Evolutionary conservation across 345 rosid genomes (phyloP), one percentile per base, ranked within the genome.

Genomic region (Murraya paniculata): DNA sequence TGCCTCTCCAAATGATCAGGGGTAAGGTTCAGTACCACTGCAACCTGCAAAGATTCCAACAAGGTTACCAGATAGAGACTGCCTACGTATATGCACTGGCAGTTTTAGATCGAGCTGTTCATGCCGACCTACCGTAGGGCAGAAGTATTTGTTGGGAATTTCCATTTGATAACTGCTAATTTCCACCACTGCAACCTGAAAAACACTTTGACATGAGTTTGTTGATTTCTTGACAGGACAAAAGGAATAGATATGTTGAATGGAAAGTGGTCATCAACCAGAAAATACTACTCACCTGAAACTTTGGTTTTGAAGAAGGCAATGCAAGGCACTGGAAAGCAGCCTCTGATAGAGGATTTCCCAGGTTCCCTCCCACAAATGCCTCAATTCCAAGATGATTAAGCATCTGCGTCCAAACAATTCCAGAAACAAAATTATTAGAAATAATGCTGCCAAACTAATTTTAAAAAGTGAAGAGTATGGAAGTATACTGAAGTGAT

Each of bases 81-180:
- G 5, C 64, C 60, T 14, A 73, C 9, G 24, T 9, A 24, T 19
- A 38, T 21, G 53, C 16, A 60, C 48, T 9, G 9, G 11, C 48
- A 41, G 50, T 41, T 41, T 11, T 11, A 36, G 28, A 61, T 11
- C 50, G 1, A 73, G 11, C 25, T 39, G 60, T 28, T 48, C 45
- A 36, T 60, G 41, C 64, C 14, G 36, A 71, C 84, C 79, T 69
- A 82, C 85, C 0, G 79, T 77, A 62, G 85, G 85, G 79, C 80
- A 58, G 68, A 81, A 81, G 79, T 70, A 77, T 38, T 55, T 30
- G 59, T 35, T 69, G 64, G 87, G 84, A 81, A 84, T 74, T 77
- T 79, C 85, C 83, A 84, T 76, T 76, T 84, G 85, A 66, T 79
- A 82, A 68, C 87, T 81, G 79, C 87, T 84, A 68, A 79, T 85